phyloP scores from a whole-genome alignment of 306 rosid species.

The Cercis canadensis region DNA sequence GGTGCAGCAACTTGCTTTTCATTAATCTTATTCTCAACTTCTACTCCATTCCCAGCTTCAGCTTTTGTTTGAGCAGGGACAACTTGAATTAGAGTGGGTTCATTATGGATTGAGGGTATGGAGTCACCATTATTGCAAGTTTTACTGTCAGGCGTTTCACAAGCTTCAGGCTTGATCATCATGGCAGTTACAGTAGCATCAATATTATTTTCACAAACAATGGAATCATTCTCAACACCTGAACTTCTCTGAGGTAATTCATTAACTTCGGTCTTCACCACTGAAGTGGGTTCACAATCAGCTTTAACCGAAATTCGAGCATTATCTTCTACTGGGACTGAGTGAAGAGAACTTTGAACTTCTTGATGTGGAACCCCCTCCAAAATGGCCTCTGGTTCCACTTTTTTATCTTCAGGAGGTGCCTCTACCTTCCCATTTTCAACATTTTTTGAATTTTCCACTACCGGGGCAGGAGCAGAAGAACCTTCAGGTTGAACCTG shows the following conservation, averaged over 20 bases:
- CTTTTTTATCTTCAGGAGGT: conserved; percentile 33
- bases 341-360: conserved; percentile 36
- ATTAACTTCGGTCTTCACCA: conserved; percentile 42
- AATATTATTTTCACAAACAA: conserved; percentile 31
- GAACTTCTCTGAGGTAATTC: conserved; percentile 37
- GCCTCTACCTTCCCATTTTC: conserved; percentile 37
- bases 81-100: conserved; percentile 44
- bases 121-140: conserved; percentile 36
- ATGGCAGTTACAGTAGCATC: conserved; percentile 34
- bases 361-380: conserved; percentile 34
- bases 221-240: conserved; percentile 29
- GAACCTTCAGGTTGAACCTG: conserved; percentile 37
- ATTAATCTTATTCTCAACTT: conserved; percentile 47
- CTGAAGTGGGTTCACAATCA: conserved; percentile 37
- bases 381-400: conserved; percentile 29
- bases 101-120: conserved; percentile 34
- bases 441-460: conserved; percentile 30
- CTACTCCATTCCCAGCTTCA: conserved; percentile 44
- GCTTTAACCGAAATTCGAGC: conserved; percentile 41
- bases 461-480: conserved; percentile 36
- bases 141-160: conserved; percentile 47
- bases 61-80: conserved; percentile 45
- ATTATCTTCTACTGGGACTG: conserved; percentile 40
- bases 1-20: conserved; percentile 56
- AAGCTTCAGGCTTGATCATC: conserved; percentile 58